These are phyloP conservation scores for Fraxinus latifolia DNA, from an alignment of 305 asterid genomes.

Conservation along the genomic window DNA sequence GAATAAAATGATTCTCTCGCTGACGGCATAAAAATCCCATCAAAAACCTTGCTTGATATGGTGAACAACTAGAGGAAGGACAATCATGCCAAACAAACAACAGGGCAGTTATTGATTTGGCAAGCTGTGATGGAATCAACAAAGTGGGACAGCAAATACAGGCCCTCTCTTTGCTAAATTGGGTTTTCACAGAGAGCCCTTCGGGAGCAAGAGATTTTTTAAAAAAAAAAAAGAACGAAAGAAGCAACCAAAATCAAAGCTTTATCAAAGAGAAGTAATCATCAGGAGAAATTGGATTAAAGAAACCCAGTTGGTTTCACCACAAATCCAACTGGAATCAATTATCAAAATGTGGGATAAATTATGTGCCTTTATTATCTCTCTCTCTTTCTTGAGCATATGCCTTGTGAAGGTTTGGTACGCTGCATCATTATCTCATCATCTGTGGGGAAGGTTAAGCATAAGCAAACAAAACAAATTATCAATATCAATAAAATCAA, in stretches of 20 bases:
- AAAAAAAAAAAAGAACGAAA: conserved; percentile 20
- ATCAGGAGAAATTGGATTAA: conserved; percentile 27
- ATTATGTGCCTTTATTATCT: conserved; percentile 26
- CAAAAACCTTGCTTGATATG: conserved; percentile 30
- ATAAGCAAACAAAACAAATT: conserved; percentile 20
- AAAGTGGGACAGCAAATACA: conserved; percentile 26
- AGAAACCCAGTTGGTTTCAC: conserved; percentile 50
- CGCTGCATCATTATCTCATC: conserved; percentile 71
- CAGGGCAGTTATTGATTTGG: conserved; percentile 28
- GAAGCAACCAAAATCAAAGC: conserved; percentile 34
- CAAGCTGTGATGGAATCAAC: conserved; percentile 37
- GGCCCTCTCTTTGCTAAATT: conserved; percentile 18
- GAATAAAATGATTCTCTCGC: conserved; percentile 29
- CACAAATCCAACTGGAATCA: conserved; percentile 66
- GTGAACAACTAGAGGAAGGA: conserved; percentile 22
- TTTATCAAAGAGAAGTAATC: conserved; percentile 34
- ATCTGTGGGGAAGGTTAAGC: conserved; percentile 40
- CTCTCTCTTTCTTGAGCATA: conserved; percentile 20
- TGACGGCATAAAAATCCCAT: conserved; percentile 28
- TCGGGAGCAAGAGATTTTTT: background rate
- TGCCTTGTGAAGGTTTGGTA: conserved; percentile 38
- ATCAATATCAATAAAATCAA: conserved; percentile 6
- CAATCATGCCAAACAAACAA: conserved; percentile 41
- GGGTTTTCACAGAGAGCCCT: conserved; percentile 27
- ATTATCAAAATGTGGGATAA: conserved; percentile 44